Percentiles rank a stretch among this genome's conserved stretches.
These are phyloP conservation scores for Wickerhamomyces sp. DNA, from an alignment of 1,139 yeast genomes.

Conservation along the genomic window DNA sequence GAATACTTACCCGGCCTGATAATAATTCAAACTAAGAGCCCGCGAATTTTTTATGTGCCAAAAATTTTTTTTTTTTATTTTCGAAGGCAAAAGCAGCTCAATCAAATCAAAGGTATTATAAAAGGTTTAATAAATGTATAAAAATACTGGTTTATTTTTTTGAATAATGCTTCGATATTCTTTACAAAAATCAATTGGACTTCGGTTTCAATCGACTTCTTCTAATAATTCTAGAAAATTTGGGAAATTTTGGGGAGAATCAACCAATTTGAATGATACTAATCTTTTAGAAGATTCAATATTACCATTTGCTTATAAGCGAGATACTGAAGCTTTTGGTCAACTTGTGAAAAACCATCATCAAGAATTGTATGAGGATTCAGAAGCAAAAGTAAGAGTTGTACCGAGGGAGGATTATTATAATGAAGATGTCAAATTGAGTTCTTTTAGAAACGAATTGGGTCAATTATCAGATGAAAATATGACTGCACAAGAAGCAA, in stretches of 20 bases:
- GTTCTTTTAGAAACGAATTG: slow-evolving; percentile 24
- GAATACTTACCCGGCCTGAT: background rate
- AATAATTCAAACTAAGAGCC: too few relatives aligned
- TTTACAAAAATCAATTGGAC: background rate
- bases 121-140: too few relatives aligned
- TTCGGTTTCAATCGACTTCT: background rate
- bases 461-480: slow-evolving; percentile 28
- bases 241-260: background rate
- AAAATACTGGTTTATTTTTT: too few relatives aligned
- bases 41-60: background rate
- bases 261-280: background rate
- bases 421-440: slow-evolving; percentile 23
- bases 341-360: slow-evolving; percentile 40
- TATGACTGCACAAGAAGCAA: slow-evolving; percentile 13
- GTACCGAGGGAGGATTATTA: slow-evolving; percentile 26
- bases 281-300: slow-evolving; percentile 4
- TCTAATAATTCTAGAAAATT: background rate
- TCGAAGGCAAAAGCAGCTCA: background rate
- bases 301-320: slow-evolving; percentile 31
- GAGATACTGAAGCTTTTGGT: slow-evolving; percentile 39
- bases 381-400: slow-evolving; percentile 27
- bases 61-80: too few relatives aligned
- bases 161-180: background rate
- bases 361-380: slow-evolving; percentile 26
- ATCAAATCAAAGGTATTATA: background rate